Evolutionary conservation across 768 basidiomycete species (phyloP).

Genomic region (Phaeotremella skinneri): DNA sequence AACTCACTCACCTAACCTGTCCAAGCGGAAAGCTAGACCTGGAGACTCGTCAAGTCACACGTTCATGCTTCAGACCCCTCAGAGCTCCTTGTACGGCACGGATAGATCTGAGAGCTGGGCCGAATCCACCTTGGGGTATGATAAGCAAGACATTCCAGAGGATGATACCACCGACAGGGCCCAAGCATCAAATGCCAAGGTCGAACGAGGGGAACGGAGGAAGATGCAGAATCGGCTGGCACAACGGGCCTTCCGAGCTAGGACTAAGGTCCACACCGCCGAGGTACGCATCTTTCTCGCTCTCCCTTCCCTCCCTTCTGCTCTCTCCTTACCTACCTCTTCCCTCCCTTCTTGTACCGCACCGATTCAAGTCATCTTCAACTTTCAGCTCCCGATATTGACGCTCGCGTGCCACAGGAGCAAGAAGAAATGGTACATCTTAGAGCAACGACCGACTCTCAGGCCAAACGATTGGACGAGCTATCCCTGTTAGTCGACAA

Average conservation of each 20-base stretch:
- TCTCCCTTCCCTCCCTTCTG: background rate
- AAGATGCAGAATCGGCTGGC: slow-evolving; percentile 8
- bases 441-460: background rate
- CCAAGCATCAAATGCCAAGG: background rate
- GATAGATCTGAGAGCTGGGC: no score
- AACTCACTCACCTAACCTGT: no score
- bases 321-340: no score
- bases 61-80: no score
- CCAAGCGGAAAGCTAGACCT: no score
- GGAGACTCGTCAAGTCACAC: no score
- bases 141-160: background rate
- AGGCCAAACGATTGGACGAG: background rate
- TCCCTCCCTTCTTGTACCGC: no score
- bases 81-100: no score
- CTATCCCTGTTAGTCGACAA: background rate
- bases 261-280: background rate
- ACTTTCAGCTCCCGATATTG: no score
- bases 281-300: slow-evolving; percentile 5
- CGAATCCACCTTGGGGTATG: background rate
- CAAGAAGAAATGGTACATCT: background rate
- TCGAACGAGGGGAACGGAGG: background rate
- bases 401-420: background rate
- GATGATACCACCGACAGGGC: no score
- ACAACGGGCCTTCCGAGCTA: slow-evolving; percentile 10
- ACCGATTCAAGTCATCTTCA: no score